A percentile compares a stretch with the other conserved stretches of the same genome.
phyloP scores from a whole-genome alignment of 257 asterid species.

The Plantago elongata region DNA sequence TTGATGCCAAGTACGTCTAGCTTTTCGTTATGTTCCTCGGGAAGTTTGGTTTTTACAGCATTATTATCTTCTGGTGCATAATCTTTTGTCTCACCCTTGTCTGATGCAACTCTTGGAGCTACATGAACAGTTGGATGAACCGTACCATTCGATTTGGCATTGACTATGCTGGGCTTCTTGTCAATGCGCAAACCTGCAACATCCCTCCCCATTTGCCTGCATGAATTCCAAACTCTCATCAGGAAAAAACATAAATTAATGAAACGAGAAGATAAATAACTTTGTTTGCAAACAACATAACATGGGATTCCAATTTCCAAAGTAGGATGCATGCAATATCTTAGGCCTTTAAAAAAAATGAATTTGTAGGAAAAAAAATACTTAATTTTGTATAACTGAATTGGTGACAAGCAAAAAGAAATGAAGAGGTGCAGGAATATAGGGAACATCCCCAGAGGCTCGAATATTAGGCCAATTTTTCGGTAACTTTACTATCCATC shows the following conservation, averaged over 20 bases:
- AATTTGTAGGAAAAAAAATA: too few species aligned
- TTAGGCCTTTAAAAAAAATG: too few species aligned
- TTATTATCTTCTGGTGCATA: slow-evolving; percentile 28
- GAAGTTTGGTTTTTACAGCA: slow-evolving; percentile 23
- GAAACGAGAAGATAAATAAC: slow-evolving; percentile 12
- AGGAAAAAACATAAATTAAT: neutral
- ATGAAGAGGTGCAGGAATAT: too few species aligned
- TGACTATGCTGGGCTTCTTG: slow-evolving; percentile 29
- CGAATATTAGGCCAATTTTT: neutral
- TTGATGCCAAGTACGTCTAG: slow-evolving; percentile 55
- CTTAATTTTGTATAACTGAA: too few species aligned
- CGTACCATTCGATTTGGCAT: slow-evolving; percentile 34
- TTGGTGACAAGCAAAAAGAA: too few species aligned
- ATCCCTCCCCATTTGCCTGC: slow-evolving; percentile 60
- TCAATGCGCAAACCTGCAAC: slow-evolving; percentile 40
- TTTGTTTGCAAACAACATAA: neutral
- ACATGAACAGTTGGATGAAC: slow-evolving; percentile 31
- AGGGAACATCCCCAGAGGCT: neutral
- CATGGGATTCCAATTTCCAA: neutral
- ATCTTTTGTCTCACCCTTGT: slow-evolving; percentile 28
- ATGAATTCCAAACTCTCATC: neutral
- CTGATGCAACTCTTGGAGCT: slow-evolving; percentile 32
- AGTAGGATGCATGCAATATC: too few species aligned
- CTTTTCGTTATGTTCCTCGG: slow-evolving; percentile 36
- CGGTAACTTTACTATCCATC: neutral